These are phyloP conservation scores for Penicillium sp. DNA, from an alignment of 2,329 filamentous ascomycete species.

Conservation along the genomic window DNA sequence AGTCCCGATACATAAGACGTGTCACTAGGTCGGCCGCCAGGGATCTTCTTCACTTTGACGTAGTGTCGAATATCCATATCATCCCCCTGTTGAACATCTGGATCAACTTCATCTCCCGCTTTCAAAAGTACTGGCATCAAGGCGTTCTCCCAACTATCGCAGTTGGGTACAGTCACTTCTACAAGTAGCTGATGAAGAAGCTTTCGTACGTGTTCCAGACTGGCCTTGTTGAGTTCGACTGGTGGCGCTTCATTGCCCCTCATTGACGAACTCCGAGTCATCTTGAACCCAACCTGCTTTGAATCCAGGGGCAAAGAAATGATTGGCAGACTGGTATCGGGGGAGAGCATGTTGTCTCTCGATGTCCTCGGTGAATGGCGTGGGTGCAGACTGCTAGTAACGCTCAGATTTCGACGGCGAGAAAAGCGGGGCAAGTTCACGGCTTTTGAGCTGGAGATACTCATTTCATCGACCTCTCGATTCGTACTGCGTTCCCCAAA, in stretches of 20 bases:
- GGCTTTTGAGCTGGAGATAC: constrained; percentile 61
- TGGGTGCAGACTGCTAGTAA: constrained; percentile 71
- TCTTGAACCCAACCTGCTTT: constrained; percentile 44
- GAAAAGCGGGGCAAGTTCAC: constrained; percentile 62
- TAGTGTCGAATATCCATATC: constrained; percentile 98
- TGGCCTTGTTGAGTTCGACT: constrained; percentile 83
- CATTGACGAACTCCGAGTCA: constrained; percentile 81
- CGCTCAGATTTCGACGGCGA: constrained; percentile 78
- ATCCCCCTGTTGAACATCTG: constrained; percentile 84
- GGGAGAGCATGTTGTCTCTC: constrained; percentile 53
- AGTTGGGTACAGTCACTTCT: constrained; percentile 71
- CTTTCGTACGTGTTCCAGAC: constrained; percentile 81
- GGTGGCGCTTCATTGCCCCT: constrained; percentile 69
- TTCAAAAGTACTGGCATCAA: constrained; percentile 85
- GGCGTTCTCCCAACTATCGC: constrained; percentile 81
- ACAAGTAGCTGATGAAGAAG: constrained; percentile 79
- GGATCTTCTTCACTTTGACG: constrained; percentile 95
- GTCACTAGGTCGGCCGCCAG: constrained; percentile 83
- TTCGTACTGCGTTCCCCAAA: constrained; percentile 73
- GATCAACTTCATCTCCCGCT: constrained; percentile 91
- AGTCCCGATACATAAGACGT: constrained; percentile 96
- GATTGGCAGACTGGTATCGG: constrained; percentile 35
- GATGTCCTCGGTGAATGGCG: constrained; percentile 69
- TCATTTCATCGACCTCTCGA: constrained; percentile 63
- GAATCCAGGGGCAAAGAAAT: constrained; percentile 44